Evolutionary conservation across 2,329 filamentous ascomycete genomes (phyloP).

Genomic region (Zymoseptoria pseudotritici): DNA sequence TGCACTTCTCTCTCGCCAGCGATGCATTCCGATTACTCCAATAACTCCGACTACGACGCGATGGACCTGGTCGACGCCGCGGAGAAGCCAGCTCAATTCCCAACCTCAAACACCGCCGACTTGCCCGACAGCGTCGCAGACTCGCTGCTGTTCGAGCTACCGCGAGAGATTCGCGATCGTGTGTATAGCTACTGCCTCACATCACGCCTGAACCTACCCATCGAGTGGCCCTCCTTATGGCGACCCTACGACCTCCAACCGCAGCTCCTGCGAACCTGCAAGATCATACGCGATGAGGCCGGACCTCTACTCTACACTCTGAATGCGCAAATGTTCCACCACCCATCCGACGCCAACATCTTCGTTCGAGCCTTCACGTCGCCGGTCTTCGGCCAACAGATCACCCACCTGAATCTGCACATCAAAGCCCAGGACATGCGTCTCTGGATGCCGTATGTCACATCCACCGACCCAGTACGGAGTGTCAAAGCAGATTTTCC

Average conservation of each 20-base stretch:
- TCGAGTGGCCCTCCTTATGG: conserved; percentile 26
- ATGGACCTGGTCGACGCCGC: background rate
- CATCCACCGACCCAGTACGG: conserved; percentile 21
- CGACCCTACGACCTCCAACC: conserved; percentile 21
- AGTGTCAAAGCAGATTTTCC: conserved; percentile 30
- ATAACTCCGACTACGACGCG: background rate
- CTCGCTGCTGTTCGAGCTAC: conserved; percentile 28
- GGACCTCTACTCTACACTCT: conserved; percentile 29
- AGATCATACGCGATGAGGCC: conserved; percentile 27
- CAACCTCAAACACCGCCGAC: conserved; percentile 8
- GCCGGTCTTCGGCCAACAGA: conserved; percentile 12
- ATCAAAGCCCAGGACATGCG: conserved; percentile 29
- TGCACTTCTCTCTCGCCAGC: background rate
- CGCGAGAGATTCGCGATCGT: conserved; percentile 30
- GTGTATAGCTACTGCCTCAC: conserved; percentile 29
- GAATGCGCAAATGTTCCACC: conserved; percentile 30
- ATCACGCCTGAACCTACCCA: conserved; percentile 18
- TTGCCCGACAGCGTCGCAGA: conserved; percentile 25
- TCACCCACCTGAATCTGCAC: conserved; percentile 24
- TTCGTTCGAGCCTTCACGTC: conserved; percentile 29
- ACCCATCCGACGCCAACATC: conserved; percentile 33
- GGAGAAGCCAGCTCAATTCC: background rate
- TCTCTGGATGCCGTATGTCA: conserved; percentile 33
- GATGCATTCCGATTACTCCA: background rate
- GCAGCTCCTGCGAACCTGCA: conserved; percentile 26